phyloP scores from a whole-genome alignment of 164 flowering plant genomes.

The Chimonanthus praecox region DNA sequence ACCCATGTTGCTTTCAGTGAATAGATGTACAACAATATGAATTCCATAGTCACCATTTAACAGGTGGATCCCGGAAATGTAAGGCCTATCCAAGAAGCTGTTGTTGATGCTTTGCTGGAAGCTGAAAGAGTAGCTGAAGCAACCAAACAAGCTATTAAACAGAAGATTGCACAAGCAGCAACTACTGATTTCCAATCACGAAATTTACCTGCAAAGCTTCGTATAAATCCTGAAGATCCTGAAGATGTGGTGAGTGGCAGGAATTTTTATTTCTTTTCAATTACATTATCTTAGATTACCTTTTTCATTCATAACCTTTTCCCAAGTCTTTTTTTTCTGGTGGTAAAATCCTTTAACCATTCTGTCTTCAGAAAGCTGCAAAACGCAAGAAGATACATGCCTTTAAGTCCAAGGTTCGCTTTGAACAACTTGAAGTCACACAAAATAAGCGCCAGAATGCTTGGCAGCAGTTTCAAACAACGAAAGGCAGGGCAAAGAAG shows the following conservation, averaged over 20 bases:
- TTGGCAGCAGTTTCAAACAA: constrained; percentile 97
- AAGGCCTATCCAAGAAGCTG: constrained; percentile 54
- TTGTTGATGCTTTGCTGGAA: constrained; percentile 63
- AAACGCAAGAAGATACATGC: constrained; percentile 95
- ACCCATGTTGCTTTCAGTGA: background rate
- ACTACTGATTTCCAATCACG: constrained; percentile 49
- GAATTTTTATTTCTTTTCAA: no score
- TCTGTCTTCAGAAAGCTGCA: constrained; percentile 67
- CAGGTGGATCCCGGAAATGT: constrained; percentile 94
- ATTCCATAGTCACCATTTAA: constrained; percentile 7
- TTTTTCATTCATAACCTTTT: no score
- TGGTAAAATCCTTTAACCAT: constrained; percentile 1
- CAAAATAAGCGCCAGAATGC: constrained; percentile 97
- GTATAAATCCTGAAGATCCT: constrained; percentile 78
- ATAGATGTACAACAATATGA: background rate
- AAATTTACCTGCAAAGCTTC: constrained; percentile 80
- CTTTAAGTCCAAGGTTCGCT: constrained; percentile 85
- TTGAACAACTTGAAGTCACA: constrained; percentile 86
- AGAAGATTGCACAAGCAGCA: constrained; percentile 53
- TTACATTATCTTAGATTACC: no score
- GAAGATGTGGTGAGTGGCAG: constrained; percentile 84
- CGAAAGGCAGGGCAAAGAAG: constrained; percentile 92
- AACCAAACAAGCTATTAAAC: constrained; percentile 84
- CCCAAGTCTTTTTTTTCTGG: background rate
- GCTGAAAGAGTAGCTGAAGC: constrained; percentile 96